phyloP scores from a whole-genome alignment of 306 rosid species.

The Fragaria iinumae region DNA sequence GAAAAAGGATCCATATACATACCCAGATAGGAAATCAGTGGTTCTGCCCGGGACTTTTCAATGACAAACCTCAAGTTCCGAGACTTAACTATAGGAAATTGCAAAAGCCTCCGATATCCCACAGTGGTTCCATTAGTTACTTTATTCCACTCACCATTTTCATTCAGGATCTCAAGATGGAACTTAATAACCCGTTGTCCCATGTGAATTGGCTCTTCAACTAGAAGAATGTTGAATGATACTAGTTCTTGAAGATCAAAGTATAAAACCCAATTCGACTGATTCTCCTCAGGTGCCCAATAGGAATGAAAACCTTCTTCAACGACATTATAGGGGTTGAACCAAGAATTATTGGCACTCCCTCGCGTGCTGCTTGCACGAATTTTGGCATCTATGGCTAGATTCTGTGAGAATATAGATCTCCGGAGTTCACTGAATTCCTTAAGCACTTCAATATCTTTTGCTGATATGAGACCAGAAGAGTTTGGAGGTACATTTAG shows the following conservation, averaged over 20 bases:
- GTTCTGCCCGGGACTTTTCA: constrained; percentile 67
- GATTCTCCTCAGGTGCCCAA: constrained; percentile 80
- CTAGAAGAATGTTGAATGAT: constrained; percentile 66
- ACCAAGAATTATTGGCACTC: constrained; percentile 40
- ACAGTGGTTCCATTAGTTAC: constrained; percentile 67
- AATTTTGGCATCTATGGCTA: constrained; percentile 51
- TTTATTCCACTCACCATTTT: constrained; percentile 52
- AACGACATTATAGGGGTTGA: constrained; percentile 58
- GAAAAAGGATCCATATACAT: constrained; percentile 60
- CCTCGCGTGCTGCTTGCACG: constrained; percentile 73
- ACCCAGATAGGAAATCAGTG: constrained; percentile 63
- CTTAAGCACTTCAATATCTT: constrained; percentile 75
- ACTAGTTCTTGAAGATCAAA: constrained; percentile 53
- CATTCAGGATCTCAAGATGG: constrained; percentile 54
- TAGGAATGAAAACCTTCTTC: constrained; percentile 63
- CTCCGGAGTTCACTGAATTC: constrained; percentile 63
- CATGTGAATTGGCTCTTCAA: constrained; percentile 92
- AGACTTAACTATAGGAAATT: constrained; percentile 51
- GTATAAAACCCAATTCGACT: constrained; percentile 51
- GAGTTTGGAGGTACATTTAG: constrained; percentile 89
- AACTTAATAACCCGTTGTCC: constrained; percentile 83
- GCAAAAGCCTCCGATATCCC: constrained; percentile 71
- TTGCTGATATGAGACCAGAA: constrained; percentile 80
- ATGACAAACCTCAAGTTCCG: constrained; percentile 69
- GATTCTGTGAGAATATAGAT: constrained; percentile 69